Evolutionary conservation across 176 grass and related monocot species (phyloP).

Genomic region (Raddia guianensis): DNA sequence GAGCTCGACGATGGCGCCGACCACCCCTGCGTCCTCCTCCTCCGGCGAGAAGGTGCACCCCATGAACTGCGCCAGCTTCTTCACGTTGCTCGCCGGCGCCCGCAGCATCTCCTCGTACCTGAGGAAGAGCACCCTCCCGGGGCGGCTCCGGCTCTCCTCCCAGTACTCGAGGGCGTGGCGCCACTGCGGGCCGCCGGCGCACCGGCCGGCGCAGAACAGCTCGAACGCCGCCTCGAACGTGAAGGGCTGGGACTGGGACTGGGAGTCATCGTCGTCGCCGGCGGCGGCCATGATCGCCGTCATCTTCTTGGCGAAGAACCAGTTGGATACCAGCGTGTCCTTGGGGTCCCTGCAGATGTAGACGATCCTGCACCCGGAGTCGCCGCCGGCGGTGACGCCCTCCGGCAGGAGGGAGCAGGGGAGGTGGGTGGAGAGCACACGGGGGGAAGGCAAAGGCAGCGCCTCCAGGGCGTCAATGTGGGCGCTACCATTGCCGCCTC

Average conservation of each 20-base stretch:
- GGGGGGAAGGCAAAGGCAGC: background rate
- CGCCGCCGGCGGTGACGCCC: background rate
- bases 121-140: constrained; percentile 25
- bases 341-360: constrained; percentile 47
- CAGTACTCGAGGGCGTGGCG: constrained; percentile 31
- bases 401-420: constrained; percentile 30
- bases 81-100: background rate
- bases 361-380: constrained; percentile 8
- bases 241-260: background rate
- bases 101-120: constrained; percentile 41
- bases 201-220: background rate
- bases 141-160: constrained; percentile 7
- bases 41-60: constrained; percentile 11
- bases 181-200: background rate
- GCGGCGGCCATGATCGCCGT: too few relatives aligned
- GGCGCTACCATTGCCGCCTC: too few relatives aligned
- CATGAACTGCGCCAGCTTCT: constrained; percentile 35
- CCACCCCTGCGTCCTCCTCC: constrained; percentile 19
- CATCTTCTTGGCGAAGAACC: background rate
- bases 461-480: background rate
- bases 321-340: constrained; percentile 29
- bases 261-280: too few relatives aligned
- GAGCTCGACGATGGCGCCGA: background rate
- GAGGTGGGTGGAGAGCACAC: constrained; percentile 14
- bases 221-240: background rate